Base-by-base conservation (phyloP, 2,329 filamentous ascomycete species). In the Fusarium sp. region DNA sequence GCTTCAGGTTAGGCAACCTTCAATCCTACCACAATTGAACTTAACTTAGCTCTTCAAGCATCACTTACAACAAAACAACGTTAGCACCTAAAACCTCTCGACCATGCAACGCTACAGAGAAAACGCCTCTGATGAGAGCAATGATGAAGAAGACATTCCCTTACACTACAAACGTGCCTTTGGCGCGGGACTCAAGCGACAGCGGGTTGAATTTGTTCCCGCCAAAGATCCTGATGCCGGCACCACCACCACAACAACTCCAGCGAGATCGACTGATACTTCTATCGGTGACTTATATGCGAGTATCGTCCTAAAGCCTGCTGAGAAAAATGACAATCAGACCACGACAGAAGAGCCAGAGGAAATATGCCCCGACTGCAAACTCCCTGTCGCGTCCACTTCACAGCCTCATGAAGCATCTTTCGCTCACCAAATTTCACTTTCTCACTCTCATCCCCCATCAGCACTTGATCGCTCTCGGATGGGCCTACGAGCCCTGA, bases 371-470 rank as follows among this genome's bases (percentile, higher is more conserved):
- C 53, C 75, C 18, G 58, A 79, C n/a, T 84, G 82, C 76, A 75
- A 73, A 18, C 65, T 81, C 8, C 74, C 78, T 8, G 70, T 81
- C 46, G 75, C 76, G 7, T 76, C 75, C 5, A 73, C 77, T 7
- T 52, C 71, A 7, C 71, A 70, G 37, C 75, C 78, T 8, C 91
- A 92, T 76, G 87, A 89, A 73, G 82, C 85, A 26, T 90, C 87
- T 31, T 84, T 93, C 56, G 89, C 89, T 9, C 92, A 94, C 74
- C 92, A 94, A 80, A 85, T 92, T 37, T 89, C 87, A 64, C 82
- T 93, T 3, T 77, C 83, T 6, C 91, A 93, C 75, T 91, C 90
- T 1, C 89, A 92, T 61, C 91, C 91, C 9, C 92, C 92, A 2
- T 93, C 91, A 0, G 85, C 90, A 16, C 81, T 94, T 21, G 90